Base-by-base conservation (phyloP, 2,329 filamentous ascomycete species). In the Neonectria coccinea region DNA sequence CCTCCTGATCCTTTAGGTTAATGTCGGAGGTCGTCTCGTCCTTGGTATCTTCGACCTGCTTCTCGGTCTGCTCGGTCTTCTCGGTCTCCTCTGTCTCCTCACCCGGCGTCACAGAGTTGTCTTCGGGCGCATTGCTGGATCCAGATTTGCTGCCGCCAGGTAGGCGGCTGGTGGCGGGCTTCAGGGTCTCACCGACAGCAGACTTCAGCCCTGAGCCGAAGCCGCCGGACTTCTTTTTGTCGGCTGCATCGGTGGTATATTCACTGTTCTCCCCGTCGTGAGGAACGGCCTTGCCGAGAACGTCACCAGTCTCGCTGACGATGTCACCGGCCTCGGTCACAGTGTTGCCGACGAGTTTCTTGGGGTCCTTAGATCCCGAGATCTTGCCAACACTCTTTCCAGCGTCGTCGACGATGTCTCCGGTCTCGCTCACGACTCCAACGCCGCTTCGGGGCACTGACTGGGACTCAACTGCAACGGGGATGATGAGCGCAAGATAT, bases 301-400 rank as follows among this genome's bases (percentile, higher is more conserved):
- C 77, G 53, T 84, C 81, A 7, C 81, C 81, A 6, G 77, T 69
- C 45, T 72, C 71, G 67, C 71, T 76, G 51, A 80, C 70, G 45
- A 81, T 72, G 14, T 80, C 77, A 12, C 79, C 79, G 9, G 73
- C 73, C 6, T 72, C 67, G 25, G 75, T 79, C 36, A 81, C 79
- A 41, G 78, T 77, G 68, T 79, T 81, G 41, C 82, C 83, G 42
- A 77, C 73, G 11, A 84, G 75, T 36, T 81, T 78, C 56, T 79
- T 75, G 31, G 79, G 68, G 47, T 84, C 78, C 54, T 74, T 65
- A 22, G 79, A 78, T 45, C 81, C 79, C 56, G 76, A 75, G 60
- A 84, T 75, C 64, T 75, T 81, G 58, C 82, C 82, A 45, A 84
- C 71, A 9, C 74, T 76, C 56, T 83, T 82, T 56, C 81, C 83